A percentile compares a stretch with the other conserved stretches of the same genome.
Evolutionary conservation across 2,329 filamentous ascomycete genomes (phyloP).

Genomic region (Fusarium sp.): DNA sequence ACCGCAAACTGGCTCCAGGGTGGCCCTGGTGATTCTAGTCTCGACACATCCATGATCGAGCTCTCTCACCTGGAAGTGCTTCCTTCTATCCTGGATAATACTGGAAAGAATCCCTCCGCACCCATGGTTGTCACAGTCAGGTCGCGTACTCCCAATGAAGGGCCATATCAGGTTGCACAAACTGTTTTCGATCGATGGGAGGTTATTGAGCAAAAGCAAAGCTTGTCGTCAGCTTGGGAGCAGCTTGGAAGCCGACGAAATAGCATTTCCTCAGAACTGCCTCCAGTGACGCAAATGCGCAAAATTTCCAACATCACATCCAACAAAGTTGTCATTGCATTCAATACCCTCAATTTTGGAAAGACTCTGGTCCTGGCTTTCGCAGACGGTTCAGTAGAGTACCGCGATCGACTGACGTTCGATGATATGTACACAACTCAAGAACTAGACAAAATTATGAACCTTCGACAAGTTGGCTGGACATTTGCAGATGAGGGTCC

Average conservation of each 20-base stretch:
- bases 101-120: conserved; percentile 64
- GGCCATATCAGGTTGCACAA: conserved; percentile 71
- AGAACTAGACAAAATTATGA: conserved; percentile 73
- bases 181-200: conserved; percentile 89
- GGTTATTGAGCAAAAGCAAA: conserved; percentile 73
- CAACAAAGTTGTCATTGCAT: conserved; percentile 75
- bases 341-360: conserved; percentile 76
- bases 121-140: conserved; percentile 79
- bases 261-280: conserved; percentile 53
- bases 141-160: conserved; percentile 65
- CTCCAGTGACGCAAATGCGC: conserved; percentile 60
- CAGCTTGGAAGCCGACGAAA: conserved; percentile 74
- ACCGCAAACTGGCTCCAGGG: conserved; percentile 67
- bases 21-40: conserved; percentile 55
- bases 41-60: conserved; percentile 66
- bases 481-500: conserved; percentile 73
- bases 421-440: conserved; percentile 72
- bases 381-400: conserved; percentile 83
- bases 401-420: conserved; percentile 81
- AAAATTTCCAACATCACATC: conserved; percentile 75
- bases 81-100: conserved; percentile 70
- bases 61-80: conserved; percentile 82
- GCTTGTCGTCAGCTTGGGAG: conserved; percentile 80
- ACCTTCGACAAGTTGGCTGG: conserved; percentile 82
- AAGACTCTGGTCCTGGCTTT: conserved; percentile 78